Base-by-base conservation (phyloP, 768 basidiomycete genomes). In the Collybia sordida region DNA sequence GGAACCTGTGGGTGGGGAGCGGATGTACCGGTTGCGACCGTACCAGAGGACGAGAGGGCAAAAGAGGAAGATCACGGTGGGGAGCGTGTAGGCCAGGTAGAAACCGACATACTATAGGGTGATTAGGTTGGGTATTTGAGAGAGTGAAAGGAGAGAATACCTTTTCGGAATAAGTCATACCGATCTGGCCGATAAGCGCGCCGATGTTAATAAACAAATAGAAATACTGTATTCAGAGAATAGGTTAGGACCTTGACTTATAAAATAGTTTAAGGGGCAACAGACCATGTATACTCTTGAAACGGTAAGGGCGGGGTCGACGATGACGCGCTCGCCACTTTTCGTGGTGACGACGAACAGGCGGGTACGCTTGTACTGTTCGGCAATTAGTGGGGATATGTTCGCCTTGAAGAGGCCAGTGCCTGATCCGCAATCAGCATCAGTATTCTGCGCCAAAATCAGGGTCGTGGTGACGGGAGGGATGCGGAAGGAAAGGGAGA, bases 201-300 rank as follows among this genome's bases (percentile, higher is more conserved):
- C 88, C 88, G 44, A 88, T 64, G 63, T 90, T 90, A 61, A 87
- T 86, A 65, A 85, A 86, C 42, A 83, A 70, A 62, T 88, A 88
- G 64, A 84, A 85, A 57, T 82, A 83, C 79, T 80, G 43, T 4
- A 28, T n/a, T 22, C 21, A 35, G 42, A 7, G 14, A 41, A 39
- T 12, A n/a, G 31, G 39, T 42, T 41, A 18, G 21, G 19, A 39
- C n/a, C n/a, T n/a, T n/a, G n/a, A n/a, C n/a, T n/a, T n/a, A n/a
- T n/a, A 31, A 25, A 42, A 42, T 36, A 24, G 15, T 12, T 21
- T 4, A 19, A 23, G 19, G 3, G 23, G 22, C n/a, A 22, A 17
- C 12, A 6, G 15, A 84, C 82, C 85, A 88, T 88, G 66, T 90
- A 91, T 8, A 91, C 80, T 44, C 86, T 75, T 2, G 83, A 74